Conservation (phyloP, 2,329 filamentous ascomycete species). For the Blastomyces parvus region DNA sequence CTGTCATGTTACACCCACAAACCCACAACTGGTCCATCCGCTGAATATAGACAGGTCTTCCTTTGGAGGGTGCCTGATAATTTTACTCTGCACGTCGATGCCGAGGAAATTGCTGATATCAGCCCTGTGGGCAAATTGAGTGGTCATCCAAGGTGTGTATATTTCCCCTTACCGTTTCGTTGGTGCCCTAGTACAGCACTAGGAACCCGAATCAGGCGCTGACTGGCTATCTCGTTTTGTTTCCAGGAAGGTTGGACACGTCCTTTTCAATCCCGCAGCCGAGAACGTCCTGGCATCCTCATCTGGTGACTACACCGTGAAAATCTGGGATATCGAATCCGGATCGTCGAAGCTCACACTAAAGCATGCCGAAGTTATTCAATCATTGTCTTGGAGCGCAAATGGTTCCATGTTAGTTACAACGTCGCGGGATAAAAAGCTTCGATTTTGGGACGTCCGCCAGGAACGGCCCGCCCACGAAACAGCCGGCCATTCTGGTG, state of each 20-base stretch:
- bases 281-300: constrained; percentile 92
- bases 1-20: not conserved
- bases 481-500: constrained; percentile 73
- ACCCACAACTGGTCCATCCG: constrained; percentile 8
- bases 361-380: constrained; percentile 83
- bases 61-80: constrained; percentile 88
- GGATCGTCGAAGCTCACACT: constrained; percentile 65
- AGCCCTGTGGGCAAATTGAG: constrained; percentile 69
- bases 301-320: constrained; percentile 89
- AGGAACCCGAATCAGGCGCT: not conserved
- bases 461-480: constrained; percentile 84
- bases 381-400: constrained; percentile 92
- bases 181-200: too few species aligned
- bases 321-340: constrained; percentile 86
- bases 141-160: constrained; percentile 69
- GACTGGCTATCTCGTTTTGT: not conserved
- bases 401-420: constrained; percentile 79
- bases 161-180: too few species aligned
- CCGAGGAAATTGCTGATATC: constrained; percentile 74
- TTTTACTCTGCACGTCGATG: constrained; percentile 76
- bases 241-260: constrained; percentile 85
- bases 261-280: constrained; percentile 93
- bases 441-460: constrained; percentile 93
- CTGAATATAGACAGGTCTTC: constrained; percentile 51
- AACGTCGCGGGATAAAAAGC: constrained; percentile 95